phyloP scores from a whole-genome alignment of 257 asterid species.

The Forsythia suspensa region DNA sequence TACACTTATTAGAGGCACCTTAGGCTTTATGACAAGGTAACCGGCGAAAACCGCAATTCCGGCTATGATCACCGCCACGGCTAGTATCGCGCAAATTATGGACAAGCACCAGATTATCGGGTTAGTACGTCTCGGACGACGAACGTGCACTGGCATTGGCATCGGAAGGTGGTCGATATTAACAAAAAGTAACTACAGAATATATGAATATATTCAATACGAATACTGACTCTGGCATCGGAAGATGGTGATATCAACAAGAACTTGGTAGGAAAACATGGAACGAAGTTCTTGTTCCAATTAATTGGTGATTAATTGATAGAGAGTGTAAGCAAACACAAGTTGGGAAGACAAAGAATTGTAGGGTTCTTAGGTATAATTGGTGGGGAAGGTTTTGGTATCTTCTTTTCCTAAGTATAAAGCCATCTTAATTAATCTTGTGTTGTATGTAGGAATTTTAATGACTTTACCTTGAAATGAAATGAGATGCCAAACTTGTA shows the following conservation, averaged over 20 bases:
- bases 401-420: constrained; percentile 41
- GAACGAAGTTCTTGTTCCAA: too few relatives aligned
- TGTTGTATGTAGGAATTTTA: not conserved
- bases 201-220: not conserved
- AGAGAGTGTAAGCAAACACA: constrained; percentile 6
- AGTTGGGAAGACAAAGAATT: constrained; percentile 5
- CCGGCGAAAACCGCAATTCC: constrained; percentile 65
- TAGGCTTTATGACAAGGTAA: constrained; percentile 60
- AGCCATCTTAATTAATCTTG: constrained; percentile 22
- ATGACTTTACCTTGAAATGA: not conserved
- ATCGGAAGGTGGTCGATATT: constrained; percentile 28
- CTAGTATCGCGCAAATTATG: constrained; percentile 57
- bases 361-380: constrained; percentile 45
- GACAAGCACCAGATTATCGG: constrained; percentile 72
- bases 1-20: constrained; percentile 57
- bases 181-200: not conserved
- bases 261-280: constrained; percentile 1
- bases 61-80: constrained; percentile 57
- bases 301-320: not conserved
- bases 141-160: constrained; percentile 43
- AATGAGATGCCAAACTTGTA: constrained; percentile 1
- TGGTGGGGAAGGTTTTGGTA: constrained; percentile 72
- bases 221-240: constrained; percentile 56
- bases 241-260: constrained; percentile 16
- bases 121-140: constrained; percentile 51